Evolutionary conservation across 768 basidiomycete genomes (phyloP).

Genomic region (Mycena galopus): DNA sequence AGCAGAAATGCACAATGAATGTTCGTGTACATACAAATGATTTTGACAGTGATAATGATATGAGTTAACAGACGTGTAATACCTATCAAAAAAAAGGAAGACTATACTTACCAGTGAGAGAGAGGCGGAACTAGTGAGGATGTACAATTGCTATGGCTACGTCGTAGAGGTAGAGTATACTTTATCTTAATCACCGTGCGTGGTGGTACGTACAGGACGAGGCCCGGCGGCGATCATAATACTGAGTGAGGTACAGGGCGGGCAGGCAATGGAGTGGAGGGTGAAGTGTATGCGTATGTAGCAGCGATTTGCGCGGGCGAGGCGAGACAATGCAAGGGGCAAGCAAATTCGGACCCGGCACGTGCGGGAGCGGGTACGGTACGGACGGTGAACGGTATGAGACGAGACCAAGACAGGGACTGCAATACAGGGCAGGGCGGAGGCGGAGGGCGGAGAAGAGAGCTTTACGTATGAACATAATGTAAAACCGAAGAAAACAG

Average conservation of each 20-base stretch:
- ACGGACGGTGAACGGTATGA: not conserved
- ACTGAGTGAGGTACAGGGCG: not conserved
- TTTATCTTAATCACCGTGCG: conserved; percentile 17
- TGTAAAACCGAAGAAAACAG: conserved; percentile 25
- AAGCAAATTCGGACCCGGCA: conserved; percentile 11
- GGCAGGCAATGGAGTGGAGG: not conserved
- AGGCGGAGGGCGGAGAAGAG: conserved; percentile 9
- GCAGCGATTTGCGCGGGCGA: conserved; percentile 1
- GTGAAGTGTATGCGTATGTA: not conserved
- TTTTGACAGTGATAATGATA: not conserved
- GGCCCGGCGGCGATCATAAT: not conserved
- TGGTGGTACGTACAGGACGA: not conserved
- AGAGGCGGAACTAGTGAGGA: conserved; percentile 22
- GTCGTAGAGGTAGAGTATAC: not conserved
- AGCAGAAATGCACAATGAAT: too few relatives aligned
- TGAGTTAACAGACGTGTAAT: not conserved
- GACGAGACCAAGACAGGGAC: not conserved
- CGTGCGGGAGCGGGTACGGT: not conserved
- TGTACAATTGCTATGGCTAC: conserved; percentile 26
- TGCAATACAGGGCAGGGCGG: conserved; percentile 18
- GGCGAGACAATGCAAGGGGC: too few relatives aligned
- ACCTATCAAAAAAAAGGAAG: too few relatives aligned
- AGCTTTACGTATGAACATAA: conserved; percentile 35
- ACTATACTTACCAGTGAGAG: not conserved
- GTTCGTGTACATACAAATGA: too few relatives aligned